phyloP scores from a whole-genome alignment of 768 basidiomycete species.

The Brasilioporus rufonigricans region DNA sequence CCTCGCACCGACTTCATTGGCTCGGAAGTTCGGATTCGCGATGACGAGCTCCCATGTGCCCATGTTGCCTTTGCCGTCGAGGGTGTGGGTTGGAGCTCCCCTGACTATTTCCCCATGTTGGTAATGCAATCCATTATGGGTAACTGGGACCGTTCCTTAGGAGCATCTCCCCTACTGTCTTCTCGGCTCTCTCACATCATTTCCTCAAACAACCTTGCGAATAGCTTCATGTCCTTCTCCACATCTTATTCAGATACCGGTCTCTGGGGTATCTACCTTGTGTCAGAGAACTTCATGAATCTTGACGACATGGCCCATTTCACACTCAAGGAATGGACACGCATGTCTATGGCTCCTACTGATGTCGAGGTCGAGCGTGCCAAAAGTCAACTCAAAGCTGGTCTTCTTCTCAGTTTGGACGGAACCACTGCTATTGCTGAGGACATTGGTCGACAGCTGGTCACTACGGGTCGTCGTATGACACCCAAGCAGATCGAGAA shows the following conservation, averaged over 20 bases:
- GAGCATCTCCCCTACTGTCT: conserved; percentile 83
- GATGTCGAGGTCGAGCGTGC: conserved; percentile 91
- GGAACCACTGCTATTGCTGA: conserved; percentile 97
- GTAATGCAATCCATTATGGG: conserved; percentile 97
- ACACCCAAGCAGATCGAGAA: conserved; percentile 93
- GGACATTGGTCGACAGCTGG: conserved; percentile 97
- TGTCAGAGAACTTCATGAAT: conserved; percentile 91
- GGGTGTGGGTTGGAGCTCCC: conserved; percentile 96
- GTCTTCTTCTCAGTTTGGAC: conserved; percentile 83
- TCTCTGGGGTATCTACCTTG: conserved; percentile 97
- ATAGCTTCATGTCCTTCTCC: conserved; percentile 99
- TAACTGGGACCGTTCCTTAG: conserved; percentile 98
- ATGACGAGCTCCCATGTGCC: conserved; percentile 85
- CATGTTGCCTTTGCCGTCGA: conserved; percentile 97
- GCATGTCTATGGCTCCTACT: conserved; percentile 88
- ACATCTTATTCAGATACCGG: conserved; percentile 99
- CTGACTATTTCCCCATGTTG: conserved; percentile 99
- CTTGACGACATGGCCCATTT: conserved; percentile 93
- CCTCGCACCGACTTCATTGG: conserved; percentile 83
- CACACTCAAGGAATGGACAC: conserved; percentile 92
- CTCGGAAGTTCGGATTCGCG: conserved; percentile 92
- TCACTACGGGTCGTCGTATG: conserved; percentile 87
- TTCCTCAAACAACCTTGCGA: conserved; percentile 92
- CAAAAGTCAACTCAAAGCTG: conserved; percentile 98
- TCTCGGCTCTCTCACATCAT: conserved; percentile 91